Evolutionary conservation across 1,284 basidiomycete species (phyloP).

Genomic region (Cutaneotrichosporon cavernicola): DNA sequence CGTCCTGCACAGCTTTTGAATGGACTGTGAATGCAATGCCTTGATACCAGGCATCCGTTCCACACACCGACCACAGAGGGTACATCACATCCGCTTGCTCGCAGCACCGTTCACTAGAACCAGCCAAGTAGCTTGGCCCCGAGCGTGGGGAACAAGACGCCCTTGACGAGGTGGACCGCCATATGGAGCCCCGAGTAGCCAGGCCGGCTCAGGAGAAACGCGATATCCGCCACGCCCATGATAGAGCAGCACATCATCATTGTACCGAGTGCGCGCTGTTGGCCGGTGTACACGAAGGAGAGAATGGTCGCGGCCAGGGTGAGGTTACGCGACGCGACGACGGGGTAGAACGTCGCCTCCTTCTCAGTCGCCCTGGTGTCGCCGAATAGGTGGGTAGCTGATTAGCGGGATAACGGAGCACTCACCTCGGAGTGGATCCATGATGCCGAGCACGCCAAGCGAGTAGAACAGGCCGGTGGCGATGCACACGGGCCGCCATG

Average conservation of each 20-base stretch:
- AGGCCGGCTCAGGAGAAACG: background rate
- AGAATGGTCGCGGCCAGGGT: conserved; percentile 1
- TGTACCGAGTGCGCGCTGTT: conserved; percentile 9
- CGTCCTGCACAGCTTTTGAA: no score
- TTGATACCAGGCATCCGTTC: no score
- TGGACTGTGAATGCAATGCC: no score
- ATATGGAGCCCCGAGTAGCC: no score
- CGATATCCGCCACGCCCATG: background rate
- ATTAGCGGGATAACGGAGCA: background rate
- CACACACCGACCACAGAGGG: no score
- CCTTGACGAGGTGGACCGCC: background rate
- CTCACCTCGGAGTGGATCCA: background rate
- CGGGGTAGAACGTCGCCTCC: conserved; percentile 7
- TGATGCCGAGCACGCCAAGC: background rate
- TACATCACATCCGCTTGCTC: no score
- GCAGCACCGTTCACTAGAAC: background rate
- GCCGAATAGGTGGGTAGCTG: conserved; percentile 3
- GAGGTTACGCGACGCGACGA: conserved; percentile 6
- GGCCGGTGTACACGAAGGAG: conserved; percentile 1
- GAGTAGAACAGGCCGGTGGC: background rate
- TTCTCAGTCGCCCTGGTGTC: background rate
- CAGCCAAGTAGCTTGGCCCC: background rate
- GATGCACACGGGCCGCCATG: conserved; percentile 2
- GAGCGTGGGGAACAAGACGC: background rate
- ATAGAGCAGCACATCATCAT: conserved; percentile 1